Evolutionary conservation across 2,329 filamentous ascomycete genomes (phyloP), one percentile per base, ranked within the genome.

Genomic region (Aspergillus tanneri): DNA sequence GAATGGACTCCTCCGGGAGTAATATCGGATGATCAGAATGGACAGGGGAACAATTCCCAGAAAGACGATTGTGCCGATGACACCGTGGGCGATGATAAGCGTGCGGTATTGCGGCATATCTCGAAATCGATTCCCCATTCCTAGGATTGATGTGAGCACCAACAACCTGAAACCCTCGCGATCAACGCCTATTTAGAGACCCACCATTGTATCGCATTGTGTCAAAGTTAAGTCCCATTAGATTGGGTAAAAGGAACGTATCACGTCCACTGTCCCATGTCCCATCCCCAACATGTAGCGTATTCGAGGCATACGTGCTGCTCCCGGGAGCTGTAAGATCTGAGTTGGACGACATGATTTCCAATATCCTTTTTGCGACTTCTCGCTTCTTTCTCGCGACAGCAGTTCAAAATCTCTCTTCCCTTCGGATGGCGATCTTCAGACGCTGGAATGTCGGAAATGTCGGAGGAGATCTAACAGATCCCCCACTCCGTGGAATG

Each of bases 141-240:
- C 81, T 84, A 41, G 22, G 37, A 50, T 22, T 24, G 40, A 52
- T 57, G 36, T 61, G 55, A 50, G 27, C 24, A 41, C 24, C 37
- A 36, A 22, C 18, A 35, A 16, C 10, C 2, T 11, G 14, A 23
- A 8, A n/a, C 8, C 22, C n/a, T n/a, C n/a, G n/a, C 2, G 7
- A 32, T 25, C n/a, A 11, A 25, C 11, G 9, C 24, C 18, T 23
- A 18, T 30, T 28, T 10, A 3, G 5, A 14, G 18, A 61, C 71
- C 55, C 61, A 83, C 81, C 83, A 73, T 86, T 86, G 68, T 85
- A 84, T 65, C 76, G 78, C 77, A 83, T 86, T 3, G 82, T 85
- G 40, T 77, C 81, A 64, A 85, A 83, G 61, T 86, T 85, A 28
- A 84, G 60, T 14, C 83, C 83, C 66, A 82, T 77, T 46, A 86